Percentiles rank a stretch among this genome's conserved stretches.
Conservation (phyloP, 129 eudicot genomes). For the Ambrosia trifida region DNA sequence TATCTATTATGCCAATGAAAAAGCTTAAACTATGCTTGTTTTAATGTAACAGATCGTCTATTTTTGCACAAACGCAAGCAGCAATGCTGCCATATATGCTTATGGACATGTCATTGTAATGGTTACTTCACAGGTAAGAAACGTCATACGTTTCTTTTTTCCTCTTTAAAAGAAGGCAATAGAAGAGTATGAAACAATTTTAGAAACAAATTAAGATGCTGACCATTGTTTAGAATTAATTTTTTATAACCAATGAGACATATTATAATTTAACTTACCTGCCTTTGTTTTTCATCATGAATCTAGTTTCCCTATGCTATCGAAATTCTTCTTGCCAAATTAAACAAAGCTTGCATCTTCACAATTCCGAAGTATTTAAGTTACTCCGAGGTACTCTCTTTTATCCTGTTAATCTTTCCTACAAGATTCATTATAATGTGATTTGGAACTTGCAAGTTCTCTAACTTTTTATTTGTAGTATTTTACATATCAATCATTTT, state of each 20-base stretch:
- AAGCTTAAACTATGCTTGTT: conserved; percentile 13
- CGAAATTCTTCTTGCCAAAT: conserved; percentile 80
- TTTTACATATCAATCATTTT: too few species aligned
- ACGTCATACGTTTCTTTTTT: neutral
- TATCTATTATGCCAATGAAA: neutral
- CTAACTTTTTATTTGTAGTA: too few species aligned
- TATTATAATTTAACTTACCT: neutral
- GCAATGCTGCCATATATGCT: conserved; percentile 50
- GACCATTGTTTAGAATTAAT: neutral
- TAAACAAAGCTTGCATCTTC: conserved; percentile 74
- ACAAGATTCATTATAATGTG: neutral
- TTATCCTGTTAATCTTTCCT: conserved; percentile 13
- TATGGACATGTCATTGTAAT: conserved; percentile 71
- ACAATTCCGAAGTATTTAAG: conserved; percentile 82
- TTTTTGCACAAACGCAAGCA: conserved; percentile 44
- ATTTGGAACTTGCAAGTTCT: too few species aligned
- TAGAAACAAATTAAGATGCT: neutral
- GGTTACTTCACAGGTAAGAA: conserved; percentile 81
- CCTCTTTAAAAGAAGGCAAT: conserved; percentile 15
- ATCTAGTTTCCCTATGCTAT: conserved; percentile 72
- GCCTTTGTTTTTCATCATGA: conserved; percentile 15
- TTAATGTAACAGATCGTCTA: conserved; percentile 61
- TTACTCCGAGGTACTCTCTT: conserved; percentile 68
- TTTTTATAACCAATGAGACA: neutral
- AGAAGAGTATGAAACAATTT: conserved; percentile 6